These are phyloP conservation scores for Chaetomium tenue DNA, from an alignment of 495 filamentous ascomycete genomes.

Conservation along the genomic window DNA sequence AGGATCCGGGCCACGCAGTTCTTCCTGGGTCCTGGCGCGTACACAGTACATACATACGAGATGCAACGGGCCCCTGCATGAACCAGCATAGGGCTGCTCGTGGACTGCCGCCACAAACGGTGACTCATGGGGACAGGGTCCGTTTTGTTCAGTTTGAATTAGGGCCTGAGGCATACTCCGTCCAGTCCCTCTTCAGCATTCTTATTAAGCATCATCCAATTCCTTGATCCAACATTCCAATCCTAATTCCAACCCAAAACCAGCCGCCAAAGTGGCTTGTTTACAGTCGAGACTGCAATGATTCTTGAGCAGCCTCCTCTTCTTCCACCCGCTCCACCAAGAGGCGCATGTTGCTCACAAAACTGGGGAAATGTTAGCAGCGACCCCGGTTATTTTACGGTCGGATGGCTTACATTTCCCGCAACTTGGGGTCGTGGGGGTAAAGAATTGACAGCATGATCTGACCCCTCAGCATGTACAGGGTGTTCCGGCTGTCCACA, in stretches of 20 bases:
- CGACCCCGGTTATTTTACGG: background rate
- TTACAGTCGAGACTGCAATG: background rate
- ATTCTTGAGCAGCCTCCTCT: constrained; percentile 6
- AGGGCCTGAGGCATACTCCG: background rate
- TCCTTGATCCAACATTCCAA: no score
- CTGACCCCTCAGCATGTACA: constrained; percentile 33
- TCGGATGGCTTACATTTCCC: constrained; percentile 18
- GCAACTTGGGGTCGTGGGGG: constrained; percentile 24
- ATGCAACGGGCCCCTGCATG: background rate
- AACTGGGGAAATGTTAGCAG: constrained; percentile 3
- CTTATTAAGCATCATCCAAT: no score
- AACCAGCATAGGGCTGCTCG: background rate
- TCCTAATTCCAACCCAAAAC: background rate
- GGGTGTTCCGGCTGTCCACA: constrained; percentile 32
- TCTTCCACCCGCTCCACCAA: constrained; percentile 21
- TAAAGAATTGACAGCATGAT: constrained; percentile 23
- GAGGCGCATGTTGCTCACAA: constrained; percentile 23
- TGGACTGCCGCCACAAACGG: background rate
- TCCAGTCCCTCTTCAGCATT: background rate
- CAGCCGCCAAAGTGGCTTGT: background rate
- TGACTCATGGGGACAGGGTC: background rate
- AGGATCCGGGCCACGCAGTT: background rate
- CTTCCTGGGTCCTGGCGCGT: background rate
- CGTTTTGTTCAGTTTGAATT: background rate
- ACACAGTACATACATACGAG: background rate